Evolutionary conservation across 2,329 filamentous ascomycete genomes (phyloP).

Genomic region (Trichoderma arundinaceum): DNA sequence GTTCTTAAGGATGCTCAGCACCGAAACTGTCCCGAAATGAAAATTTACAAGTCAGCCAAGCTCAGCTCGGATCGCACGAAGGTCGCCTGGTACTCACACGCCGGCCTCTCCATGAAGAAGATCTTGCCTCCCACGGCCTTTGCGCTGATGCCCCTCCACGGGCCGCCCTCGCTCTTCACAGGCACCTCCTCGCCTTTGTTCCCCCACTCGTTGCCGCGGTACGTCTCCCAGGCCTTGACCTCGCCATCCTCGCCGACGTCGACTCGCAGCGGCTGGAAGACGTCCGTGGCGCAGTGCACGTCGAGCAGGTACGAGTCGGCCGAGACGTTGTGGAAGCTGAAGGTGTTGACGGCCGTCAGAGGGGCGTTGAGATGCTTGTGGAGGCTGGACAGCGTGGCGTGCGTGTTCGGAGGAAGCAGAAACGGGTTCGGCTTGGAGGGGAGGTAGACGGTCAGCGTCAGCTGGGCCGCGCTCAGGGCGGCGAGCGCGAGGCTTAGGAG

Average conservation of each 20-base stretch:
- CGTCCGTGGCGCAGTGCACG: slow-evolving; percentile 74
- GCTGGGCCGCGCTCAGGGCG: slow-evolving; percentile 40
- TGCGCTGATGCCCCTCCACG: slow-evolving; percentile 61
- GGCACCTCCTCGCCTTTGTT: slow-evolving; percentile 73
- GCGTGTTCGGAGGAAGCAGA: slow-evolving; percentile 67
- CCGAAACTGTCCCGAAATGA: slow-evolving; percentile 62
- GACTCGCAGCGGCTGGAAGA: slow-evolving; percentile 79
- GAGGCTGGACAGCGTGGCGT: slow-evolving; percentile 62
- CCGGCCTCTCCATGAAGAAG: slow-evolving; percentile 76
- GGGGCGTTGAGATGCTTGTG: slow-evolving; percentile 57
- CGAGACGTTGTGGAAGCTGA: slow-evolving; percentile 76
- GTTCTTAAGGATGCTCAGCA: slow-evolving; percentile 85
- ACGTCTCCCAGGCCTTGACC: slow-evolving; percentile 80
- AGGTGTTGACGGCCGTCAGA: slow-evolving; percentile 70
- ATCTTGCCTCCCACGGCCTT: slow-evolving; percentile 67
- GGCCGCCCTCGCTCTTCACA: slow-evolving; percentile 47
- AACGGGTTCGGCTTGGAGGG: slow-evolving; percentile 56
- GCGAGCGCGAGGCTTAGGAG: slow-evolving; percentile 42
- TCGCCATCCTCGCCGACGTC: slow-evolving; percentile 63
- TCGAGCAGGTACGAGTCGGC: slow-evolving; percentile 81
- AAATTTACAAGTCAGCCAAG: background rate
- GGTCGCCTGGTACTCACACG: slow-evolving; percentile 63
- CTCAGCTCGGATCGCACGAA: background rate
- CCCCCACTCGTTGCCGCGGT: slow-evolving; percentile 85
- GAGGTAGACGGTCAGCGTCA: slow-evolving; percentile 53